Conservation (phyloP, 176 grass and related monocot species). For the Oryza nivara region DNA sequence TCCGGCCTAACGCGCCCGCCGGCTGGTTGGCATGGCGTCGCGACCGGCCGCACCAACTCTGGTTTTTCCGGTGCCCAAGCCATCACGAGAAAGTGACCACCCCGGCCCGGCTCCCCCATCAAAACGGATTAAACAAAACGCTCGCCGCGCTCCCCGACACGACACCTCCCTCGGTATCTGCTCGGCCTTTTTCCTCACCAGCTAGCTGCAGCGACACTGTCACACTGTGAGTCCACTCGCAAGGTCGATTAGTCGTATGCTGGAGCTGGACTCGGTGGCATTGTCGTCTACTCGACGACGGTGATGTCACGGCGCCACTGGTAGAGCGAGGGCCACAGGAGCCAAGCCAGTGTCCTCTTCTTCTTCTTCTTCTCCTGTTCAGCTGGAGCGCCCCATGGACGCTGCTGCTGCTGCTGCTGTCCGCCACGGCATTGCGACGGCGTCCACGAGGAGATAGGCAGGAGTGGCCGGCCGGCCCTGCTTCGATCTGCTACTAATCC, state of each 20-base stretch:
- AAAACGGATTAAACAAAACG: conserved; percentile 34
- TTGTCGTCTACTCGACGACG: background rate
- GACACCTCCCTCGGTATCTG: conserved; percentile 19
- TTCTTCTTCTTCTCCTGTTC: background rate
- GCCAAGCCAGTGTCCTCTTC: background rate
- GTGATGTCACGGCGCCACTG: background rate
- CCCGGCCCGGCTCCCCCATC: background rate
- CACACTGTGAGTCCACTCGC: background rate
- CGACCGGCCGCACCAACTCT: background rate
- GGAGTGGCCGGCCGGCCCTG: background rate
- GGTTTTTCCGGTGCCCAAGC: background rate
- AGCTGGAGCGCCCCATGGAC: background rate
- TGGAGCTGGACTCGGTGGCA: background rate
- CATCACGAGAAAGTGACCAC: conserved; percentile 11
- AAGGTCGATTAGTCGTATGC: no score
- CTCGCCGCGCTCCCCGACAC: conserved; percentile 13
- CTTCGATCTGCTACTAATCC: background rate
- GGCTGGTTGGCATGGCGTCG: background rate
- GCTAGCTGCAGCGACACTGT: background rate
- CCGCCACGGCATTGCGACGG: background rate
- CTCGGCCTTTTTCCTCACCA: background rate
- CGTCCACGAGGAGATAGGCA: conserved; percentile 17
- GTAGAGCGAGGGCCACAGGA: background rate
- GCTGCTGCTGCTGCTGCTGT: background rate
- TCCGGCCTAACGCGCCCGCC: background rate